These are phyloP conservation scores for Podospora australis DNA, from an alignment of 495 filamentous ascomycete species.

Conservation along the genomic window DNA sequence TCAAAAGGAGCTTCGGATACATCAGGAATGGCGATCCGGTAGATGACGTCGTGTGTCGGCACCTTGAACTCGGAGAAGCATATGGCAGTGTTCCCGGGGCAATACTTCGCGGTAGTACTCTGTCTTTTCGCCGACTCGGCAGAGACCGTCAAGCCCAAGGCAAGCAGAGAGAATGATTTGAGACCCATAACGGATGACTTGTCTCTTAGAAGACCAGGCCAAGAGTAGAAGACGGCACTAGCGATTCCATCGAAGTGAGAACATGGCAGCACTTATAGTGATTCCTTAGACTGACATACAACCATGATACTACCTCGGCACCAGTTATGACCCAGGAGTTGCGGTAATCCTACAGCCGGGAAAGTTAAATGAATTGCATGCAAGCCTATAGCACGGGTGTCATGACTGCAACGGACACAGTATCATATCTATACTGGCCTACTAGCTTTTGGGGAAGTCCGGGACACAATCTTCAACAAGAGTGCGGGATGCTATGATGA, in stretches of 20 bases:
- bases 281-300: not conserved
- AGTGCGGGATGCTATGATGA: not conserved
- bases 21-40: slow-evolving; percentile 44
- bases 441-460: slow-evolving; percentile 23
- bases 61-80: slow-evolving; percentile 33
- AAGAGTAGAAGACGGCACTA: not conserved
- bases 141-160: slow-evolving; percentile 13
- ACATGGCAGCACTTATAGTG: not conserved
- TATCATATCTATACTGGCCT: not conserved
- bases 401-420: not conserved
- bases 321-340: not conserved
- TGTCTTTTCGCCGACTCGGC: slow-evolving; percentile 16
- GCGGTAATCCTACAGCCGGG: not conserved
- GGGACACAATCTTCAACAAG: not conserved
- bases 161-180: slow-evolving; percentile 12
- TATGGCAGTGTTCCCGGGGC: slow-evolving; percentile 31
- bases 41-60: slow-evolving; percentile 30
- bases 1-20: slow-evolving; percentile 38
- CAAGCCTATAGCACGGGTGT: not conserved
- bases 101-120: slow-evolving; percentile 25
- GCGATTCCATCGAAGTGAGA: not conserved
- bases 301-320: not conserved
- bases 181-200: slow-evolving; percentile 11
- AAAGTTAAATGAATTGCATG: not conserved
- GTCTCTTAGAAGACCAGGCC: not conserved